These are phyloP conservation scores for Eutrema yunnanense DNA, from an alignment of 345 rosid genomes.

Conservation along the genomic window DNA sequence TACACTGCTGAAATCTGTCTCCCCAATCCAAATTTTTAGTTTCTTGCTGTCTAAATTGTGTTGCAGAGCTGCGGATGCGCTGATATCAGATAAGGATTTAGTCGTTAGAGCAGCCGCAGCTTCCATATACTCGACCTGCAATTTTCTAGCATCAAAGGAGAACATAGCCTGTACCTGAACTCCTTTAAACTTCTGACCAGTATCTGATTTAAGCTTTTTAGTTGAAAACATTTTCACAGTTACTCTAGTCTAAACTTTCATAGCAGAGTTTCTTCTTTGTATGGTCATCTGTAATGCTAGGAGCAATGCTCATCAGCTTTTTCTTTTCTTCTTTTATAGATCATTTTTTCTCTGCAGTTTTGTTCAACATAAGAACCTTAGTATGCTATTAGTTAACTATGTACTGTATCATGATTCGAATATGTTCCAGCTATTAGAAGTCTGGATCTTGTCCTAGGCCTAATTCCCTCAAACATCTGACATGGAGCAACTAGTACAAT, in stretches of 20 bases:
- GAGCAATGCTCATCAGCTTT: slow-evolving; percentile 20
- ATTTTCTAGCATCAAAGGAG: slow-evolving; percentile 56
- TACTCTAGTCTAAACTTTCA: slow-evolving; percentile 7
- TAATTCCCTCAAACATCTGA: not conserved
- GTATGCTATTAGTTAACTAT: not conserved
- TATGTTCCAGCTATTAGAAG: not conserved
- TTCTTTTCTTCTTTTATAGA: not conserved
- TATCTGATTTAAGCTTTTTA: slow-evolving; percentile 15
- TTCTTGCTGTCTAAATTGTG: slow-evolving; percentile 2
- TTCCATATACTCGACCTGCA: slow-evolving; percentile 81
- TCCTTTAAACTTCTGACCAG: not conserved
- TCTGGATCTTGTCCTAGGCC: slow-evolving; percentile 3
- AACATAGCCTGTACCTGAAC: slow-evolving; percentile 62
- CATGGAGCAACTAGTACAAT: not conserved
- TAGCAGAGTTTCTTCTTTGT: slow-evolving; percentile 14
- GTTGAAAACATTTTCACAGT: slow-evolving; percentile 3
- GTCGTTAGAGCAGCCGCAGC: slow-evolving; percentile 92
- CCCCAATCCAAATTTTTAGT: not conserved
- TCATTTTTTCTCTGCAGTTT: not conserved
- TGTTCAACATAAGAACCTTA: not conserved
- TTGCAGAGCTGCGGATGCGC: slow-evolving; percentile 44
- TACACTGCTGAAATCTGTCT: not conserved
- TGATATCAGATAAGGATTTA: slow-evolving; percentile 52
- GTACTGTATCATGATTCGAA: not conserved
- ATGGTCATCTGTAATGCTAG: slow-evolving; percentile 24